These are phyloP conservation scores for Phytopythium boreale DNA, from an alignment of 352 stramenopile genomes.

Conservation along the genomic window DNA sequence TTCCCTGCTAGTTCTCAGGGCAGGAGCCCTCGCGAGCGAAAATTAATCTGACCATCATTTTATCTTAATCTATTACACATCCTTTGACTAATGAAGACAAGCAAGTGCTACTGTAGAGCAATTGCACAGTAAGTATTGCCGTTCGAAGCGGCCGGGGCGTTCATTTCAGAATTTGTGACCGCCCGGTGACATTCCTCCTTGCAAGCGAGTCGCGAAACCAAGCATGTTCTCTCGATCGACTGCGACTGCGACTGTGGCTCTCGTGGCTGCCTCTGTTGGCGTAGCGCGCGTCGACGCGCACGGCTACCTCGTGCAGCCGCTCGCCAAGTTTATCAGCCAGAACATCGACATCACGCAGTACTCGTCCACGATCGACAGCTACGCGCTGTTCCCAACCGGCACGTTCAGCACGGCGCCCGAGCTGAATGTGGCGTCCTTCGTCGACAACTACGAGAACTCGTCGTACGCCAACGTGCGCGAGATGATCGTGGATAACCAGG, in stretches of 20 bases:
- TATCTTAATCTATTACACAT: too few species aligned
- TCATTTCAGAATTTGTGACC: neutral
- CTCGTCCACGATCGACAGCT: slow-evolving; percentile 34
- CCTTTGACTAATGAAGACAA: neutral
- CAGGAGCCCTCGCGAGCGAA: too few species aligned
- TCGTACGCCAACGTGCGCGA: slow-evolving; percentile 34
- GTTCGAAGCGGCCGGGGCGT: neutral
- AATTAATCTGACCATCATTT: neutral
- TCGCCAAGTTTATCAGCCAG: slow-evolving; percentile 30
- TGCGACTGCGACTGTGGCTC: neutral
- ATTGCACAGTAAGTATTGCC: neutral
- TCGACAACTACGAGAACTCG: slow-evolving; percentile 38
- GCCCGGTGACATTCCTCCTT: neutral
- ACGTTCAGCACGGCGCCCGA: slow-evolving; percentile 28
- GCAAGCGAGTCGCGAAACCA: neutral
- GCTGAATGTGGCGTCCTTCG: slow-evolving; percentile 33
- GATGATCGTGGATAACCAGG: slow-evolving; percentile 35
- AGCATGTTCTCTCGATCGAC: slow-evolving; percentile 2
- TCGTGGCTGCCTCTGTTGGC: slow-evolving; percentile 11
- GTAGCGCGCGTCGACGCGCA: slow-evolving; percentile 21
- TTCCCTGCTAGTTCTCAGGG: neutral
- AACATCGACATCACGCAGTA: slow-evolving; percentile 42
- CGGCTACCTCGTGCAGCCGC: slow-evolving; percentile 34
- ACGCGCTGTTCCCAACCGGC: slow-evolving; percentile 27
- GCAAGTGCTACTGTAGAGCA: too few species aligned